Base-by-base conservation (phyloP, 2,329 filamentous ascomycete species). In the Pseudogymnoascus sp. region DNA sequence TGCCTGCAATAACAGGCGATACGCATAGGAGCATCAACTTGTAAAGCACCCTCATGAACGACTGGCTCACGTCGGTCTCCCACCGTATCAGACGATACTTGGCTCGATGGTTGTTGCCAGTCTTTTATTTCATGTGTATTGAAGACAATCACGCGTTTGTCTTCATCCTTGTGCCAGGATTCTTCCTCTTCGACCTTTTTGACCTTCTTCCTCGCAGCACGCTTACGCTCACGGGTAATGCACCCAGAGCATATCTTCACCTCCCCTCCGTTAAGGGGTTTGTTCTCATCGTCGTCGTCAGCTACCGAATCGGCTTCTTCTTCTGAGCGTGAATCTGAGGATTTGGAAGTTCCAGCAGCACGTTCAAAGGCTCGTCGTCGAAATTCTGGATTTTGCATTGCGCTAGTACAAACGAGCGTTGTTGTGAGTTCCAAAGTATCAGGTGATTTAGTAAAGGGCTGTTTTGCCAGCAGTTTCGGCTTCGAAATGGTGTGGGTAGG, bases 1-100 rank as follows among this genome's bases (percentile, higher is more conserved):
- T 99, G 93, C 18, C 93, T 86, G 75, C 93, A 97, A 75, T 97
- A 99, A 73, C 93, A 99, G 22, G 92, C 91, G 69, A 99, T 97
- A 8, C 93, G 87, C 92, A 97, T 96, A 0, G 91, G 92, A 2
- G 90, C 85, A 67, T 92, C 87, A 20, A 96, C 86, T 70, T 91
- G 87, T 78, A 90, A 85, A 6, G 87, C 84, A 58, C 84, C 85
- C 54, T 80, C 78, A 47, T 74, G 78, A 63, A 76, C 70, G 28
- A 79, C 74, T n/a, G 78, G 74, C 62, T 81, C 77, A 57, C 74
- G 74, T 20, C 74, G 73, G 38, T 77, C 77, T 58, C 74, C 73
- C 64, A 74, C 78, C 65, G 71, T 74, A 69, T 81, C 78, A 63
- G 76, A 69, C 64, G 74, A 75, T 69, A 77, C 68, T 69, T 83